Evolutionary conservation across 1,284 basidiomycete genomes (phyloP).

Genomic region (Megacollybia platyphylla): DNA sequence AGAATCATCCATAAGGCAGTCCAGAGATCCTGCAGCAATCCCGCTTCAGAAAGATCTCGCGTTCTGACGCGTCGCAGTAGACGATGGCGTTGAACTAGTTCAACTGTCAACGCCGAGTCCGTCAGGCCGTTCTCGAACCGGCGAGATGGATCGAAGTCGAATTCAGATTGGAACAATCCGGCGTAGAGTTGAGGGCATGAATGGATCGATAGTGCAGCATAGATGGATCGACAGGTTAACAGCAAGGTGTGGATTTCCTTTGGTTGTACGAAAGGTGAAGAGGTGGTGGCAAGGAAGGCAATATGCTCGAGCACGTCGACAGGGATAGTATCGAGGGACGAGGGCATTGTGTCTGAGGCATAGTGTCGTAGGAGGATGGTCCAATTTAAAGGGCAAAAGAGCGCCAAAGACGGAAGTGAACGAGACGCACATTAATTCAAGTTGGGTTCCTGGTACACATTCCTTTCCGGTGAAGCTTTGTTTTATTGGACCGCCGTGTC

Average conservation of each 20-base stretch:
- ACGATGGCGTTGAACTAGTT: slow-evolving; percentile 28
- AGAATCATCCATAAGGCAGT: slow-evolving; percentile 36
- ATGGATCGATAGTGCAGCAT: slow-evolving; percentile 26
- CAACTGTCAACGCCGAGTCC: slow-evolving; percentile 31
- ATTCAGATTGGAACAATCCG: slow-evolving; percentile 38
- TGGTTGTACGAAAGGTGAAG: slow-evolving; percentile 21
- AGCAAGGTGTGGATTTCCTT: slow-evolving; percentile 26
- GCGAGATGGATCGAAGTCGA: slow-evolving; percentile 30
- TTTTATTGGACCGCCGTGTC: too few relatives aligned
- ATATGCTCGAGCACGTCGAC: slow-evolving; percentile 39
- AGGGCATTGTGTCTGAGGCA: slow-evolving; percentile 20
- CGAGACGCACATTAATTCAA: not conserved
- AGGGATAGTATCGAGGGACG: slow-evolving; percentile 31
- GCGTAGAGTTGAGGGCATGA: slow-evolving; percentile 51
- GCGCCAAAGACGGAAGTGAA: slow-evolving; percentile 5
- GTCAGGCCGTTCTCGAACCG: slow-evolving; percentile 22
- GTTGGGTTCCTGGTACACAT: too few relatives aligned
- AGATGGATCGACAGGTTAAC: slow-evolving; percentile 27
- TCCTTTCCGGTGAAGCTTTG: too few relatives aligned
- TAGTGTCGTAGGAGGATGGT: slow-evolving; percentile 1
- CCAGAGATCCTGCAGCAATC: slow-evolving; percentile 31
- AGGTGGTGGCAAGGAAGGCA: slow-evolving; percentile 27
- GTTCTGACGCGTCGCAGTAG: slow-evolving; percentile 29
- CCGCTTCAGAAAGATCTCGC: slow-evolving; percentile 16
- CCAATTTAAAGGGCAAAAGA: slow-evolving; percentile 6